Percentiles rank a stretch among this genome's conserved stretches.
Evolutionary conservation across 179 eudicot genomes (phyloP).

Genomic region (Beta corolliflora): DNA sequence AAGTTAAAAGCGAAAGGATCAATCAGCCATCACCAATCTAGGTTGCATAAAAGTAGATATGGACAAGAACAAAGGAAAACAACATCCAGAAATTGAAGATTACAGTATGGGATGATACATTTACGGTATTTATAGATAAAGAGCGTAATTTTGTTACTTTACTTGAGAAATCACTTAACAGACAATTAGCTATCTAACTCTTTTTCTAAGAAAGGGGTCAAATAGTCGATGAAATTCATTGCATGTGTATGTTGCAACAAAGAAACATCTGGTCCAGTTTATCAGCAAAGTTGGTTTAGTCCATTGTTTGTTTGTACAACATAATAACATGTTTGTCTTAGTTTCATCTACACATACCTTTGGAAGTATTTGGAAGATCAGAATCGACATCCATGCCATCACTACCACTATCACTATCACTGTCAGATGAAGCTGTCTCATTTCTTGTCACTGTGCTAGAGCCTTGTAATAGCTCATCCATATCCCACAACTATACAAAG

Average conservation of each 20-base stretch:
- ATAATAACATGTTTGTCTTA: no score
- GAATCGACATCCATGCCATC: conserved; percentile 73
- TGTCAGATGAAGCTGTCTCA: conserved; percentile 45
- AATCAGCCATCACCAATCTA: no score
- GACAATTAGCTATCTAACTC: no score
- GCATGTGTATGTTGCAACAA: no score
- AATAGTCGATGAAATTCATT: no score
- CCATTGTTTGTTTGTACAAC: no score
- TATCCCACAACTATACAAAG: conserved; percentile 73
- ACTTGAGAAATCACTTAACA: no score
- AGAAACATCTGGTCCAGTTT: no score
- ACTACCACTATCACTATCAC: conserved; percentile 41
- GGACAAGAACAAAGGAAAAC: background rate
- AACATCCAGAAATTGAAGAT: background rate
- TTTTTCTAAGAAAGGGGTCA: no score
- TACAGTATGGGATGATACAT: background rate
- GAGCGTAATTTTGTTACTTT: no score
- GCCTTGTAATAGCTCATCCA: conserved; percentile 69
- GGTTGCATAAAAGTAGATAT: background rate
- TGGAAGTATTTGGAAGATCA: conserved; percentile 40
- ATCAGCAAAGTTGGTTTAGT: no score
- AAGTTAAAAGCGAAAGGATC: background rate
- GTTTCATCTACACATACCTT: conserved; percentile 40
- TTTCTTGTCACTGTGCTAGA: conserved; percentile 39
- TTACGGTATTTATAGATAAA: no score